Percentiles rank a stretch among this genome's conserved stretches.
Evolutionary conservation across 2,329 filamentous ascomycete species (phyloP).

Genomic region (Neurospora crassa): DNA sequence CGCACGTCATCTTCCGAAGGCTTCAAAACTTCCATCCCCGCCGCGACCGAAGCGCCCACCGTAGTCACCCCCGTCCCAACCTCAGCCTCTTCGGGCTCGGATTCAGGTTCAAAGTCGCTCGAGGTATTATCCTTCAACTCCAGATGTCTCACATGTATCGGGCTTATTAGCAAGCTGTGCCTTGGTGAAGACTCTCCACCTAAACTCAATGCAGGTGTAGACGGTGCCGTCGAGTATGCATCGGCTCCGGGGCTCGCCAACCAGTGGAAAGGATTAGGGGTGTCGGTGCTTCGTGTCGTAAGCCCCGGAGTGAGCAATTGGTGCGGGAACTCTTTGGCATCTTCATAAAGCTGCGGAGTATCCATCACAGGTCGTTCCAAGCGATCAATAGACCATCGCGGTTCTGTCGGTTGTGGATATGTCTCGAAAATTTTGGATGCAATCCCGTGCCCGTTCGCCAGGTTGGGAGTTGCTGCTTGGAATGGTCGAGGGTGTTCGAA

Average conservation of each 20-base stretch:
- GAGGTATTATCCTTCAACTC: conserved; percentile 7
- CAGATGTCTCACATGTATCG: conserved; percentile 12
- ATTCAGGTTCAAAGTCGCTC: conserved; percentile 7
- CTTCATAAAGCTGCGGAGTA: conserved; percentile 11
- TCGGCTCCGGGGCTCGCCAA: conserved; percentile 9
- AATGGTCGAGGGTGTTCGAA: not conserved
- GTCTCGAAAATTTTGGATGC: not conserved
- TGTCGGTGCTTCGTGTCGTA: not conserved
- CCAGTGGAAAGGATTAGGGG: not conserved
- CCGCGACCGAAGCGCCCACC: not conserved
- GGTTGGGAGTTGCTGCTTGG: not conserved
- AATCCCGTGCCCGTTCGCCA: not conserved
- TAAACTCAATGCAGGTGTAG: conserved; percentile 23
- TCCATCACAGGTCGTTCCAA: conserved; percentile 11
- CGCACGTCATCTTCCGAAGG: not conserved
- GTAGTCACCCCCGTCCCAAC: not conserved
- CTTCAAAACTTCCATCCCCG: not conserved
- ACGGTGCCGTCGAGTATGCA: conserved; percentile 19
- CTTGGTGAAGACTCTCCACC: conserved; percentile 21
- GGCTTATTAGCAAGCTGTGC: conserved; percentile 22
- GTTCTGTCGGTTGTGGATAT: not conserved
- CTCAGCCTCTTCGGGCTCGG: conserved; percentile 7
- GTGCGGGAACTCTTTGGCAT: conserved; percentile 11
- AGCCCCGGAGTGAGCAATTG: conserved; percentile 1
- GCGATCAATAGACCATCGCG: not conserved